Percentiles rank a stretch among this genome's conserved stretches.
Conservation (phyloP, 2,329 filamentous ascomycete genomes). For the Exophiala sideris region DNA sequence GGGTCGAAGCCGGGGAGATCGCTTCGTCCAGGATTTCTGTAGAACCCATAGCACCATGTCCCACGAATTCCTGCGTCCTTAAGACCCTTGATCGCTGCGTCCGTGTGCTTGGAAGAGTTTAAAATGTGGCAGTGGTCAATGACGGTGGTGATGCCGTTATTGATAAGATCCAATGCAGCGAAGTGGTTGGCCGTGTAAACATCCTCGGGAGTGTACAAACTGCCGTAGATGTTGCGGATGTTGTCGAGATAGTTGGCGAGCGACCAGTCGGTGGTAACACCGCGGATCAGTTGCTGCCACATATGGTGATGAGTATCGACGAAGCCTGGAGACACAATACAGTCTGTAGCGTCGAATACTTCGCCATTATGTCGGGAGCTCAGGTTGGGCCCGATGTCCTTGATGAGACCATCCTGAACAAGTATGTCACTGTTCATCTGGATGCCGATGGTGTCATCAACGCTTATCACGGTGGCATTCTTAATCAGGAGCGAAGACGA, state of each 20-base stretch:
- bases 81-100: constrained; percentile 28
- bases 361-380: constrained; percentile 13
- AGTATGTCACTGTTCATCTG: constrained; percentile 12
- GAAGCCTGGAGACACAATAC: constrained; percentile 34
- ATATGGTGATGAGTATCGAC: constrained; percentile 41
- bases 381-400: constrained; percentile 13
- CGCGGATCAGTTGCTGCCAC: constrained; percentile 45
- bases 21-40: neutral
- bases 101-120: constrained; percentile 29
- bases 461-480: constrained; percentile 16
- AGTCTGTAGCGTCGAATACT: constrained; percentile 40
- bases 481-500: constrained; percentile 4
- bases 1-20: neutral
- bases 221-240: constrained; percentile 4
- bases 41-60: constrained; percentile 30
- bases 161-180: constrained; percentile 9
- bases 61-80: constrained; percentile 30
- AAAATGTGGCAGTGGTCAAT: constrained; percentile 34
- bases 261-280: constrained; percentile 38
- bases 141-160: constrained; percentile 21
- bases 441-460: constrained; percentile 13
- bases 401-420: constrained; percentile 12
- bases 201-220: constrained; percentile 39
- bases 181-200: constrained; percentile 31
- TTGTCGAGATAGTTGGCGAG: constrained; percentile 39